A percentile compares a stretch with the other conserved stretches of the same genome.
Conservation (phyloP, 2,329 filamentous ascomycete species). For the Clonostachys sp. region DNA sequence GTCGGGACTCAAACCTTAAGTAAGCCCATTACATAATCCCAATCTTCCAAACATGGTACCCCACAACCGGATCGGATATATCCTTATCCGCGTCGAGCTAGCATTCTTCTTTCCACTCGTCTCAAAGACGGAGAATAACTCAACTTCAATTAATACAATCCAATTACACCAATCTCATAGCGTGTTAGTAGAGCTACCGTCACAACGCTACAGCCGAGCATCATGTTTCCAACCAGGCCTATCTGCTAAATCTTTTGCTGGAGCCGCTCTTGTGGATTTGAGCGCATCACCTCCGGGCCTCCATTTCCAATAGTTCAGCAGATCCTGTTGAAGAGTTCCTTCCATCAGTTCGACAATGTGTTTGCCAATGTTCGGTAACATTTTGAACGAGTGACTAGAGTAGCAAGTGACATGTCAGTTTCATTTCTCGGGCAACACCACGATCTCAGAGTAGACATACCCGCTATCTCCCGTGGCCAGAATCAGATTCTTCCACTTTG, state of each 20-base stretch:
- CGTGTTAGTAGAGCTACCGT: not conserved
- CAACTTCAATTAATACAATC: not conserved
- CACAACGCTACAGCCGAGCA: not conserved
- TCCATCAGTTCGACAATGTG: conserved; percentile 40
- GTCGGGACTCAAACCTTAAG: no score
- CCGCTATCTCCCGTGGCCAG: conserved; percentile 41
- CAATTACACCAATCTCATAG: not conserved
- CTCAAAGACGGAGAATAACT: not conserved
- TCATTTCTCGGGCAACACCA: not conserved
- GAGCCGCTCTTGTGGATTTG: conserved; percentile 30
- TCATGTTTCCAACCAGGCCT: conserved; percentile 34
- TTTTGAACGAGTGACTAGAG: conserved; percentile 36
- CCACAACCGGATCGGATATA: not conserved
- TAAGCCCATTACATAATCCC: no score
- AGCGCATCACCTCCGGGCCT: conserved; percentile 36
- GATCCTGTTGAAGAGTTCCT: conserved; percentile 26
- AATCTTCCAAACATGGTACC: no score
- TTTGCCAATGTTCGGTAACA: conserved; percentile 38
- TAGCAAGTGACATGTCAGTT: not conserved
- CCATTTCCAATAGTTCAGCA: conserved; percentile 36
- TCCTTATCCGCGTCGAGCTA: not conserved
- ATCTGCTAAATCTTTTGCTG: conserved; percentile 35
- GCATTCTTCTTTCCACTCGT: not conserved
- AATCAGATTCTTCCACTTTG: conserved; percentile 35
- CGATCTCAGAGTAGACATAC: conserved; percentile 15